phyloP scores from a whole-genome alignment of 768 basidiomycete species.

The Mycena pura region DNA sequence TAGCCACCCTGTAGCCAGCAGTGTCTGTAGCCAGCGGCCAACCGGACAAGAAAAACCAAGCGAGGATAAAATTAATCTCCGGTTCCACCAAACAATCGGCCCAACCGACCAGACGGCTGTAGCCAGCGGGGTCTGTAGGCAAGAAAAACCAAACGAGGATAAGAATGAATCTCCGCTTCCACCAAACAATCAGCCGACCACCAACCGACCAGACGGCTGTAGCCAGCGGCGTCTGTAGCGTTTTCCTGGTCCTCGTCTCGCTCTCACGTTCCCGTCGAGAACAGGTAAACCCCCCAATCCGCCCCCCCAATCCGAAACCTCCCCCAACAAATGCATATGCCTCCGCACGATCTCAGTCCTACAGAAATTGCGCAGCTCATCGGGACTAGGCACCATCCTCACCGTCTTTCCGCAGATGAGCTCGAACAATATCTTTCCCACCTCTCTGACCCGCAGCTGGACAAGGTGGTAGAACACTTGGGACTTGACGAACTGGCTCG shows the following conservation, averaged over 20 bases:
- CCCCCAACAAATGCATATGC: neutral
- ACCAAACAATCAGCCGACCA: too few relatives aligned
- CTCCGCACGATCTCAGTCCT: neutral
- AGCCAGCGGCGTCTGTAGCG: neutral
- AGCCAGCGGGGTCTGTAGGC: too few relatives aligned
- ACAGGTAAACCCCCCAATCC: neutral
- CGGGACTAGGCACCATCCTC: neutral
- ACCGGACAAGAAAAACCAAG: too few relatives aligned
- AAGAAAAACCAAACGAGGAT: too few relatives aligned
- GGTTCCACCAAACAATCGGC: too few relatives aligned
- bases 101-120: too few relatives aligned
- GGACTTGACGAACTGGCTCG: neutral
- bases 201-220: neutral
- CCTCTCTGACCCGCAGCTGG: neutral
- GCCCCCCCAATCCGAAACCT: neutral
- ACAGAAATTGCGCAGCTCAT: neutral
- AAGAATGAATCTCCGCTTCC: too few relatives aligned
- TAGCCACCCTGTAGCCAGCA: too few relatives aligned
- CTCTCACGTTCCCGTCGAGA: neutral
- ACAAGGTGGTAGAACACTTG: neutral
- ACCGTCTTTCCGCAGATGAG: neutral
- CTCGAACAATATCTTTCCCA: neutral
- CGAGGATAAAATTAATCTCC: too few relatives aligned
- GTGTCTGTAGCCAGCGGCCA: too few relatives aligned
- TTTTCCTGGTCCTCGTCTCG: neutral